Percentiles rank a stretch among this genome's conserved stretches.
phyloP scores from a whole-genome alignment of 345 rosid genomes.

The Mallotus nudiflorus region DNA sequence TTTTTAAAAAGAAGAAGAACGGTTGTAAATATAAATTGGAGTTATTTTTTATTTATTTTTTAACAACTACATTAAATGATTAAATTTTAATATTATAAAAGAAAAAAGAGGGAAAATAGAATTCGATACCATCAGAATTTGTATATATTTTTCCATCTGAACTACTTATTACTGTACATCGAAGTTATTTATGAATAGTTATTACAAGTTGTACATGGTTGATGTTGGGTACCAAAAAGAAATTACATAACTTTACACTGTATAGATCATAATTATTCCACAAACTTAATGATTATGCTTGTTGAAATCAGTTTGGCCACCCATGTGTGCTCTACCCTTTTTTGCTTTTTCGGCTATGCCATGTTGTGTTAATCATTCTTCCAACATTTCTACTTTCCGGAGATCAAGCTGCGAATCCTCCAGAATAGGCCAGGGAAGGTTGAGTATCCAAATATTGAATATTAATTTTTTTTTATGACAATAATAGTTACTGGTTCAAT shows the following conservation, averaged over 20 bases:
- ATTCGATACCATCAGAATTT: no score
- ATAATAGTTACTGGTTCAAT: no score
- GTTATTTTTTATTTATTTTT: background rate
- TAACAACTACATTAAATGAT: no score
- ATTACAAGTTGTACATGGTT: background rate
- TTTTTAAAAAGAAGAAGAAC: no score
- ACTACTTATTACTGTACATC: no score
- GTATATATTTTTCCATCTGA: no score
- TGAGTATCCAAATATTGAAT: no score
- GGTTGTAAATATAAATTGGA: no score
- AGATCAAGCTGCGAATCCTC: slow-evolving; percentile 1
- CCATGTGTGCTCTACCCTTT: slow-evolving; percentile 16
- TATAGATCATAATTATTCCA: slow-evolving; percentile 16
- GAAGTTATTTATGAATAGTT: background rate
- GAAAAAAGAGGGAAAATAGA: no score
- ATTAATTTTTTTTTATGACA: no score
- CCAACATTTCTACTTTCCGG: slow-evolving; percentile 15
- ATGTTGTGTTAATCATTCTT: slow-evolving; percentile 25
- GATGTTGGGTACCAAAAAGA: slow-evolving; percentile 17
- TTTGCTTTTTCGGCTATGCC: slow-evolving; percentile 11
- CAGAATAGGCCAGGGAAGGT: no score
- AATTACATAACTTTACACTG: slow-evolving; percentile 10
- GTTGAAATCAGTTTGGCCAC: slow-evolving; percentile 1
- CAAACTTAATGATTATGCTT: slow-evolving; percentile 27
- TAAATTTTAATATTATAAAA: background rate